Conservation (phyloP, 2,329 filamentous ascomycete species). For the Esteya vermicola region DNA sequence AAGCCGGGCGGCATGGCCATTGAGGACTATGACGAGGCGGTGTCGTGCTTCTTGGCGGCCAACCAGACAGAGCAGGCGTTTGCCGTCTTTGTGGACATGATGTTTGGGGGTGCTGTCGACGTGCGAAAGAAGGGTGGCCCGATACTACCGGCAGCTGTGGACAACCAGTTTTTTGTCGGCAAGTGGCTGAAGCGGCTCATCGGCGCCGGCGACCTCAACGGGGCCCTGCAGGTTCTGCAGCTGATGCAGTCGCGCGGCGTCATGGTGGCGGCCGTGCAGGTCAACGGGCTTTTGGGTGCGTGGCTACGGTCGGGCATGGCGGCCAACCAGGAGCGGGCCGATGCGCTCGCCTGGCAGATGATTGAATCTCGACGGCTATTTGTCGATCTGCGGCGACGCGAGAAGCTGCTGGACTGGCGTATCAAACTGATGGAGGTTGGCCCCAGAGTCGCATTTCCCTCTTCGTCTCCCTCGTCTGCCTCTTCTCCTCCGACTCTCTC, state of each 20-base stretch:
- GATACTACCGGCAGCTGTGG: conserved; percentile 30
- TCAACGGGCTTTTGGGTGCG: conserved; percentile 70
- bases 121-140: conserved; percentile 20
- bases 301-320: conserved; percentile 53
- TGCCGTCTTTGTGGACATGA: conserved; percentile 79
- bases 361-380: conserved; percentile 52
- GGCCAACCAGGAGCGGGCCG: conserved; percentile 43
- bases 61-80: conserved; percentile 54
- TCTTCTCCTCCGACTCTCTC: conserved; percentile 6
- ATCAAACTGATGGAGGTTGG: conserved; percentile 15
- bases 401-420: conserved; percentile 12
- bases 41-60: conserved; percentile 54
- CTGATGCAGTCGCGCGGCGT: conserved; percentile 61
- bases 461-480: no score
- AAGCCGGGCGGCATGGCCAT: conserved; percentile 55
- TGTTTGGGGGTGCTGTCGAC: conserved; percentile 46
- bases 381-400: conserved; percentile 33
- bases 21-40: conserved; percentile 62
- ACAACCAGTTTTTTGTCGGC: conserved; percentile 70
- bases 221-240: conserved; percentile 57
- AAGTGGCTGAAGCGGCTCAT: conserved; percentile 83
- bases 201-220: conserved; percentile 54
- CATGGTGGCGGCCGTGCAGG: conserved; percentile 55
- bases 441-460: background rate
- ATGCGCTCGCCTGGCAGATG: conserved; percentile 63